A percentile compares a stretch with the other conserved stretches of the same genome.
Conservation (phyloP, 2,329 filamentous ascomycete genomes). For the Colletotrichum tabaci region DNA sequence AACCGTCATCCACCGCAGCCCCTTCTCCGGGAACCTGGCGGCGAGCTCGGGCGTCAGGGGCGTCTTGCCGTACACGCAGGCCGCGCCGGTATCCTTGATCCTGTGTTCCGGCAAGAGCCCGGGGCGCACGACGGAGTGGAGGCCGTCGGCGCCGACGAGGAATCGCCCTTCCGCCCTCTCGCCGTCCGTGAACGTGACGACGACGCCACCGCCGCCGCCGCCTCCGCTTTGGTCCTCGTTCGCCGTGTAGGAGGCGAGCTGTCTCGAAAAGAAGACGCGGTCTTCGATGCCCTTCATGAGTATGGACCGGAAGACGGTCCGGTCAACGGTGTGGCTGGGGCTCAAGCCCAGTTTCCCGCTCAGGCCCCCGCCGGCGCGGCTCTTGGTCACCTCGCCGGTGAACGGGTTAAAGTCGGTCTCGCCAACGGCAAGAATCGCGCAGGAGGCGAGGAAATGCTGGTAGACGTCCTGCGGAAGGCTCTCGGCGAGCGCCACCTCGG, state of each 20-base stretch:
- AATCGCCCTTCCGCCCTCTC: conserved; percentile 70
- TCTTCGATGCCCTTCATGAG: conserved; percentile 71
- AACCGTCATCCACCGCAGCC: conserved; percentile 74
- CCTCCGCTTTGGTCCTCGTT: conserved; percentile 67
- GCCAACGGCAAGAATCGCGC: conserved; percentile 7
- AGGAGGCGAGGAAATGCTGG: conserved; percentile 19
- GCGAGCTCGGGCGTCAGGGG: conserved; percentile 69
- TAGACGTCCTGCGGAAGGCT: conserved; percentile 17
- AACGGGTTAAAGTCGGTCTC: conserved; percentile 22
- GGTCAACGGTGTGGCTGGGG: conserved; percentile 66
- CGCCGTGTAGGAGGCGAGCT: conserved; percentile 68
- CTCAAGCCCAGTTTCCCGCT: conserved; percentile 64
- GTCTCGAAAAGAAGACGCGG: conserved; percentile 67
- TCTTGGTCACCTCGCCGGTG: conserved; percentile 19
- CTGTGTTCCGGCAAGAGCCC: conserved; percentile 56
- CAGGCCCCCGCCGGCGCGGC: conserved; percentile 62
- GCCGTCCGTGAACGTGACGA: conserved; percentile 72
- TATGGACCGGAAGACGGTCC: conserved; percentile 73
- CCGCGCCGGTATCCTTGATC: conserved; percentile 74
- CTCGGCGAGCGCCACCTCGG: conserved; percentile 10
- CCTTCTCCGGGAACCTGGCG: conserved; percentile 70
- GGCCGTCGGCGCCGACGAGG: conserved; percentile 74
- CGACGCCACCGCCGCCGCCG: conserved; percentile 48
- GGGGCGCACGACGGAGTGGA: conserved; percentile 72
- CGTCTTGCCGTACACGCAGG: conserved; percentile 77